Percentiles rank a stretch among this genome's conserved stretches.
phyloP scores from a whole-genome alignment of 129 eudicot species.

The Rutidosis leptorrhynchoides region DNA sequence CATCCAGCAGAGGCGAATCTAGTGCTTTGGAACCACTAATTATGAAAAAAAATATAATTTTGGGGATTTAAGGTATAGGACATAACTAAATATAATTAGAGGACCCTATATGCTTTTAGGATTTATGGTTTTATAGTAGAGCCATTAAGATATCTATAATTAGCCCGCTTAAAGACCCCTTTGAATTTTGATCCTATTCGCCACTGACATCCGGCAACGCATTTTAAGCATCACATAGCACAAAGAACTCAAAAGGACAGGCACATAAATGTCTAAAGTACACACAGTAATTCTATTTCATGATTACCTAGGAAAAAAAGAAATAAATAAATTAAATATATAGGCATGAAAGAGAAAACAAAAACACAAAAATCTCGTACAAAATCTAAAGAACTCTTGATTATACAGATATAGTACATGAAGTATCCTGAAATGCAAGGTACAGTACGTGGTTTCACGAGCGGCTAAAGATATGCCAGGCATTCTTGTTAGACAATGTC shows the following conservation, averaged over 20 bases:
- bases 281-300: conserved; percentile 19
- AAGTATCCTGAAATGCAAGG: conserved; percentile 26
- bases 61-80: too few species aligned
- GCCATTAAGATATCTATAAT: too few species aligned
- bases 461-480: conserved; percentile 87
- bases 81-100: too few species aligned
- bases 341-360: conserved; percentile 15
- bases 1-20: too few species aligned
- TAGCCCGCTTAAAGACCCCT: too few species aligned
- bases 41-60: too few species aligned
- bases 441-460: conserved; percentile 78
- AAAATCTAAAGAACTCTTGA: conserved; percentile 19
- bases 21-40: too few species aligned
- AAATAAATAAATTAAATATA: too few species aligned
- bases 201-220: conserved; percentile 25
- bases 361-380: conserved; percentile 23
- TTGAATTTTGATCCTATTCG: too few species aligned
- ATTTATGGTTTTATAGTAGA: too few species aligned
- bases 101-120: too few species aligned
- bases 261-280: conserved; percentile 19
- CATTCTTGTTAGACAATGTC: conserved; percentile 62
- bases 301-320: conserved; percentile 17
- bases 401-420: conserved; percentile 17
- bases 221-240: conserved; percentile 24
- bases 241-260: conserved; percentile 33